Evolutionary conservation across 2,329 filamentous ascomycete genomes (phyloP), one percentile per base, ranked within the genome.

Genomic region (Ophiostoma montium): DNA sequence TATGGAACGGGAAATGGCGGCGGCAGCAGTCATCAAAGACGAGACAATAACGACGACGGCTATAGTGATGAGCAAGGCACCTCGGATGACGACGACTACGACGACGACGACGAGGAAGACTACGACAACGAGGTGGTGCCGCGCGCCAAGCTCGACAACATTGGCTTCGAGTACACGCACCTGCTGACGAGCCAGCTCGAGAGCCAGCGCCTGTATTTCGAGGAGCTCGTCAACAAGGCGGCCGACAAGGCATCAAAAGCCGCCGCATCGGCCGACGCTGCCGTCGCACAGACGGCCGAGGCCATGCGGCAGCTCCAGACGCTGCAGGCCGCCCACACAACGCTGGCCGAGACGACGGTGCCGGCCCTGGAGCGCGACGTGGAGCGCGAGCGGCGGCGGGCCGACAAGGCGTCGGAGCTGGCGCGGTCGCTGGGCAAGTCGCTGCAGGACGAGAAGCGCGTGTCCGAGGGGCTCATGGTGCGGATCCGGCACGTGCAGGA

Each of bases 101-200:
- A 49, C 11, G 44, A 49, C 13, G 35, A 21, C 15, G 46, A 44
- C 10, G 47, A 39, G 4, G 31, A 53, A 5, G 61, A 57, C 49
- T 47, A 53, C 3, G 61, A 72, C 57, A 72, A 76, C 54, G 74
- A 76, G 35, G 85, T 88, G 52, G 76, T 80, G 12, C 83, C 85
- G 1, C 70, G 83, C 18, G 74, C 75, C 41, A 82, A 82, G 61
- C 63, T 82, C 10, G 78, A 82, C 54, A 86, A 78, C 59, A 94
- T 96, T 61, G 86, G 86, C 30, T 75, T 92, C 56, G 92, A 98
- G 66, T 98, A 96, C 63, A 92, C 90, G 0, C 89, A 95, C 60
- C 77, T 98, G 2, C 76, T 98, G 11, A 94, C 86, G 3, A 89
- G 82, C 52, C 92, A 98, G 61, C 78, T 98, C 2, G 92, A 96